Evolutionary conservation across 805 yeast species (phyloP).

Genomic region (Candida ficus): DNA sequence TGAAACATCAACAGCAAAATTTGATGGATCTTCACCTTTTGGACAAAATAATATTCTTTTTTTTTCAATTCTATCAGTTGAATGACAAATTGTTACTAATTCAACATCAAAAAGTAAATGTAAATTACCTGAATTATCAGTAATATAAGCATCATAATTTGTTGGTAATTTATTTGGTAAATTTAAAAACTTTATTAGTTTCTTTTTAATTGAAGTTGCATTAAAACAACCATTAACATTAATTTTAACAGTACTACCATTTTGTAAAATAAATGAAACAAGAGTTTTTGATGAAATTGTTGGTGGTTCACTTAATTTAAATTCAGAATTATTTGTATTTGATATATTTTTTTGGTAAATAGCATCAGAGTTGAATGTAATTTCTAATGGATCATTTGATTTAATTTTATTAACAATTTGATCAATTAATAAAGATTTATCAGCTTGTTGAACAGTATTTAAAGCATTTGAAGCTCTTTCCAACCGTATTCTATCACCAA

Average conservation of each 20-base stretch:
- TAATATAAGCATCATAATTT: constrained; percentile 57
- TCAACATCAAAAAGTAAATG: constrained; percentile 69
- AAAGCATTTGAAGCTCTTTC: too few relatives aligned
- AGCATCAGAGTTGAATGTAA: neutral
- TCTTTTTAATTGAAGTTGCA: constrained; percentile 71
- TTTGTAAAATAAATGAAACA: constrained; percentile 70
- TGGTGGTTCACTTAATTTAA: constrained; percentile 10
- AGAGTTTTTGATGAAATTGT: constrained; percentile 12
- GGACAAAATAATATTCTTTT: constrained; percentile 65
- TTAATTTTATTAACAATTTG: constrained; percentile 12
- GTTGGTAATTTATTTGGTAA: constrained; percentile 37
- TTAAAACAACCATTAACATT: constrained; percentile 76
- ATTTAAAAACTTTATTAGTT: constrained; percentile 56
- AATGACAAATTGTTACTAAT: constrained; percentile 76
- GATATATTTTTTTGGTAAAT: neutral
- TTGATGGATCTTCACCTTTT: constrained; percentile 56
- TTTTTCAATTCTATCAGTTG: constrained; percentile 65
- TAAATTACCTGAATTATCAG: constrained; percentile 36
- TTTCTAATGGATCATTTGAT: constrained; percentile 6
- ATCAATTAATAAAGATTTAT: too few relatives aligned
- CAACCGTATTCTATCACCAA: constrained; percentile 79
- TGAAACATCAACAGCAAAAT: constrained; percentile 52
- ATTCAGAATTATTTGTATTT: constrained; percentile 14
- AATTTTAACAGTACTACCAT: constrained; percentile 64
- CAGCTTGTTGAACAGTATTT: too few relatives aligned